Base-by-base conservation (phyloP, 208 protist genomes). In the Trypanosoma melophagium region DNA sequence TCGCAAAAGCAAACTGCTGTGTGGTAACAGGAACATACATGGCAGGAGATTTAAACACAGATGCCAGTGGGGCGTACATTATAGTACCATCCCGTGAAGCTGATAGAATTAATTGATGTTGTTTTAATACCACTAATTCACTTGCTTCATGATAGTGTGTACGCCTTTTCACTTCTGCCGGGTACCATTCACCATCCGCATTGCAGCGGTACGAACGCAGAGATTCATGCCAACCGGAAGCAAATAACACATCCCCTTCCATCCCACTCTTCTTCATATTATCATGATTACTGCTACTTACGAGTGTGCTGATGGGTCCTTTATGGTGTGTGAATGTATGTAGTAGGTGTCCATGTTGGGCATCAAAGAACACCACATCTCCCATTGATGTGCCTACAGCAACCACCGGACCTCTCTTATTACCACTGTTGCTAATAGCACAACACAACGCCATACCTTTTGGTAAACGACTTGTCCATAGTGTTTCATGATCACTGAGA, bases 141-240 rank as follows among this genome's bases (percentile, higher is more conserved):
- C 65, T 89, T 25, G 83, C 82, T 71, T 96, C 90, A 62, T 96
- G 90, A 76, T 96, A 94, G 61, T 96, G 90, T 45, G 87, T 93
- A 57, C 90, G 90, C 0, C 90, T 86, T 74, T 96, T 96, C 68
- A 96, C 90, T 62, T 96, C 86, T 3, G 86, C 86, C 12, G 90
- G 87, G 69, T 84, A 84, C 86, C 87, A 96, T 66, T 85, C 82
- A 16, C 70, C 74, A 10, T 76, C 68, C 7, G 31, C 55, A 19
- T 13, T 50, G 56, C 63, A 82, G 22, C 82, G 78, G 72, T 84
- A 87, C 9, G 75, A 71, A 19, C 90, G 90, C 40, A 96, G 81
- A 25, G 81, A 89, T 66, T 96, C 90, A 73, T 96, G 90, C 87
- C 88, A 96, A 22, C 90, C 90, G 0, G 86, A 92, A 57, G 84